Conservation (phyloP, 1,284 basidiomycete genomes). For the Ceratobasidium sp. region DNA sequence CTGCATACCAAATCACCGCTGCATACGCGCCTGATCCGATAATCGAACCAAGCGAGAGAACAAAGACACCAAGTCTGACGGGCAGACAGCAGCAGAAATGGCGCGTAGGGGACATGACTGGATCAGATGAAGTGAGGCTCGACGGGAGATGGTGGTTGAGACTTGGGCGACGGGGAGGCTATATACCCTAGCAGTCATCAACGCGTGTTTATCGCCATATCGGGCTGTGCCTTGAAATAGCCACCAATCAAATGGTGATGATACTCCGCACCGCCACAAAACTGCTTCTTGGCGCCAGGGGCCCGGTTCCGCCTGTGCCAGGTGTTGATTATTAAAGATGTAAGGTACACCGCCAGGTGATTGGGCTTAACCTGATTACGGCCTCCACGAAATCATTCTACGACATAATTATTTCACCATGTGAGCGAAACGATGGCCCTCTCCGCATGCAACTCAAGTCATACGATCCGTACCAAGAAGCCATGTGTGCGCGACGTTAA, state of each 20-base stretch:
- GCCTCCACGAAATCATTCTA: too few species aligned
- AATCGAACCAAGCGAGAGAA: constrained; percentile 67
- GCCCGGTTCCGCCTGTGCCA: not conserved
- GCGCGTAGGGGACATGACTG: constrained; percentile 39
- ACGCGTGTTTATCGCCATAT: not conserved
- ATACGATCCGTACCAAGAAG: too few species aligned
- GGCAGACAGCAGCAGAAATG: constrained; percentile 74
- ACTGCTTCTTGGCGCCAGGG: not conserved
- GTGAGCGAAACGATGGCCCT: too few species aligned
- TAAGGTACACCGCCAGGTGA: not conserved
- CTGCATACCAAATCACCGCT: constrained; percentile 29
- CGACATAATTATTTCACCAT: too few species aligned
- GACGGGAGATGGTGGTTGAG: not conserved
- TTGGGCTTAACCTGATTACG: too few species aligned
- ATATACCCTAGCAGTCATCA: not conserved
- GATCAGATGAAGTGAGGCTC: not conserved
- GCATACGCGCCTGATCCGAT: constrained; percentile 64
- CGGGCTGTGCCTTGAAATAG: constrained; percentile 13
- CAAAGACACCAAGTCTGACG: constrained; percentile 71
- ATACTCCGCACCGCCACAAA: not conserved
- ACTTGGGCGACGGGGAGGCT: constrained; percentile 13
- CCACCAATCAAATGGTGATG: not conserved
- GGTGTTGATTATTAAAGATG: not conserved
- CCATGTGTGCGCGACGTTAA: too few species aligned
- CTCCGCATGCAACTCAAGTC: too few species aligned